Evolutionary conservation across 1,139 yeast species (phyloP).

Genomic region (Hemisphaericaspora subhashii): DNA sequence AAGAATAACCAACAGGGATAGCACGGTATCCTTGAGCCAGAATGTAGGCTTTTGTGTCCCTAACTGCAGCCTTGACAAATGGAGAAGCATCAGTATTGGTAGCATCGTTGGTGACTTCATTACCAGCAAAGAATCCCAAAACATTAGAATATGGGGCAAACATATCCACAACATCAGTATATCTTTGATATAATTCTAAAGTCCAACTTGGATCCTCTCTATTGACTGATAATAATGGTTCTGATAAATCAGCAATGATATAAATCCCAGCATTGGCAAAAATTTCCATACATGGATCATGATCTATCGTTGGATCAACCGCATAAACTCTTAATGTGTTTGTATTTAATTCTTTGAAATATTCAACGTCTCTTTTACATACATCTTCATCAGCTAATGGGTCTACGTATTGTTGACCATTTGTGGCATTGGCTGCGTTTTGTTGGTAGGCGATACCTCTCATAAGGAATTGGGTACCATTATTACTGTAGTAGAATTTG

Average conservation of each 20-base stretch:
- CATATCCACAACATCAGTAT: conserved; percentile 79
- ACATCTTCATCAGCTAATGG: conserved; percentile 70
- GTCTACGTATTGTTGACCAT: conserved; percentile 52
- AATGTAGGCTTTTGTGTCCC: conserved; percentile 88
- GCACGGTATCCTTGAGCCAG: conserved; percentile 59
- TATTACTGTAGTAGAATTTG: conserved; percentile 75
- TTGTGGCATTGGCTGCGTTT: conserved; percentile 57
- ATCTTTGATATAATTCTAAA: conserved; percentile 64
- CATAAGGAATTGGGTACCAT: conserved; percentile 80
- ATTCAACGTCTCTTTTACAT: conserved; percentile 79
- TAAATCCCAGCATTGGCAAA: conserved; percentile 88
- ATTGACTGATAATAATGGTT: conserved; percentile 74
- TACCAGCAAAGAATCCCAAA: conserved; percentile 91
- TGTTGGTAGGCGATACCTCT: conserved; percentile 79
- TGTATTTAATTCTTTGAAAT: conserved; percentile 73
- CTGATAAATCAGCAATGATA: conserved; percentile 81
- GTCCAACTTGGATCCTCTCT: conserved; percentile 78
- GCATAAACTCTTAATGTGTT: conserved; percentile 77
- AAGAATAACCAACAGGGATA: conserved; percentile 91
- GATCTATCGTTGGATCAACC: conserved; percentile 73
- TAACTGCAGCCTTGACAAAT: conserved; percentile 84
- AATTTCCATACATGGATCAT: conserved; percentile 84
- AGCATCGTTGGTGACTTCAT: conserved; percentile 67
- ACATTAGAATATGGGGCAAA: conserved; percentile 81
- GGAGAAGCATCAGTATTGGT: conserved; percentile 67